These are phyloP conservation scores for Coriolopsis trogii DNA, from an alignment of 1,284 basidiomycete genomes.

Conservation along the genomic window DNA sequence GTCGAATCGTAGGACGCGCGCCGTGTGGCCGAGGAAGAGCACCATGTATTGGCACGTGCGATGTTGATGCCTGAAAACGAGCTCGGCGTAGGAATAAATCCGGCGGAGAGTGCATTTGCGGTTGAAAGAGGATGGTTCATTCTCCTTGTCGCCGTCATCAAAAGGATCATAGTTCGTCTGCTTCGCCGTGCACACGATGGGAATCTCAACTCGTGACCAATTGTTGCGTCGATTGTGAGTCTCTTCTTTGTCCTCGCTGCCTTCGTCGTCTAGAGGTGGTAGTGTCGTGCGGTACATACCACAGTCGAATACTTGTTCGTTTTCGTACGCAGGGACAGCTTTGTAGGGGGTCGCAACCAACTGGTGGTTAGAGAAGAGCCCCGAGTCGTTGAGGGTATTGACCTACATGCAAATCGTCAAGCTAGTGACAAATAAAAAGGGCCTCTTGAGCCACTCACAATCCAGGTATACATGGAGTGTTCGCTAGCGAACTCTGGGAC, in stretches of 20 bases:
- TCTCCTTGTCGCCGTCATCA: background rate
- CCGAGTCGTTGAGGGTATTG: constrained; percentile 16
- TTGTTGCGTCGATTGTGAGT: background rate
- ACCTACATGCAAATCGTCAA: no score
- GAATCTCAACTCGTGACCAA: constrained; percentile 7
- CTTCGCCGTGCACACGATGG: constrained; percentile 5
- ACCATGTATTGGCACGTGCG: constrained; percentile 13
- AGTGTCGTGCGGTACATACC: constrained; percentile 1
- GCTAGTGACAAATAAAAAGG: no score
- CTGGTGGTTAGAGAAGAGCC: background rate
- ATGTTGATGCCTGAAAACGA: background rate
- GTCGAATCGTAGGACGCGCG: constrained; percentile 24
- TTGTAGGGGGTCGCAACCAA: background rate
- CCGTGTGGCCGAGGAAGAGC: constrained; percentile 11
- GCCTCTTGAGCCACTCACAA: no score
- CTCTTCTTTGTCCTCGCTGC: background rate
- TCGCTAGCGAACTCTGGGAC: no score
- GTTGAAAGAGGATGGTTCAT: no score
- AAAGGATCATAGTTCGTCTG: constrained; percentile 1
- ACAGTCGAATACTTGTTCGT: background rate
- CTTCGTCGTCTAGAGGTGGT: background rate
- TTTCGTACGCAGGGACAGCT: background rate
- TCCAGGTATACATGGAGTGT: no score
- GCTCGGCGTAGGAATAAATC: no score
- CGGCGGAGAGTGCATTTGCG: no score